A percentile compares a stretch with the other conserved stretches of the same genome.
phyloP scores from a whole-genome alignment of 805 yeast species.

The Danielozyma ontarioensis region DNA sequence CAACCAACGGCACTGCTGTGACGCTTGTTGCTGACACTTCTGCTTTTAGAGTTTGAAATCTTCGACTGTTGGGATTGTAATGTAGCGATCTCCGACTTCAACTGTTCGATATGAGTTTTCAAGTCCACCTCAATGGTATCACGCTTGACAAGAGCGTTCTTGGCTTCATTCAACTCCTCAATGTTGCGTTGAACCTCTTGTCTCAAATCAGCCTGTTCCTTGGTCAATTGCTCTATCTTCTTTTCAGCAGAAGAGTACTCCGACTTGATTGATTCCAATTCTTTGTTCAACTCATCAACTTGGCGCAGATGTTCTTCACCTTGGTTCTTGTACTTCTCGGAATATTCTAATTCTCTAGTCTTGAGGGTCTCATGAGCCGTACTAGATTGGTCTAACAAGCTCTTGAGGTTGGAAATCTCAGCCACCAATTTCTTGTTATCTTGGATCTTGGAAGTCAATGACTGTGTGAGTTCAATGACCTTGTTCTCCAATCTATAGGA shows the following conservation, averaged over 20 bases:
- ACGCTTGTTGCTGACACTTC: conserved; percentile 34
- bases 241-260: conserved; percentile 55
- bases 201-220: conserved; percentile 57
- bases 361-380: conserved; percentile 50
- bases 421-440: conserved; percentile 71
- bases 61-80: conserved; percentile 31
- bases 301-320: conserved; percentile 45
- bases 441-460: conserved; percentile 69
- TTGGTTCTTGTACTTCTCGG: conserved; percentile 40
- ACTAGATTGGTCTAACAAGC: conserved; percentile 48
- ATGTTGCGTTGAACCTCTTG: conserved; percentile 58
- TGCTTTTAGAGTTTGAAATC: conserved; percentile 25
- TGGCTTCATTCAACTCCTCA: conserved; percentile 57
- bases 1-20: conserved; percentile 36
- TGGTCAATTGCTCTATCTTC: conserved; percentile 55
- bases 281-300: conserved; percentile 47
- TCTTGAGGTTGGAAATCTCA: conserved; percentile 48
- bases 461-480: conserved; percentile 92
- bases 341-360: conserved; percentile 50
- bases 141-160: conserved; percentile 51
- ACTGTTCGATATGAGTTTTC: conserved; percentile 54
- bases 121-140: conserved; percentile 63
- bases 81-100: conserved; percentile 46
- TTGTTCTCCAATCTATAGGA: conserved; percentile 93
- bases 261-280: conserved; percentile 48